These are phyloP conservation scores for Fagus crenata DNA, from an alignment of 306 rosid genomes.

Conservation along the genomic window DNA sequence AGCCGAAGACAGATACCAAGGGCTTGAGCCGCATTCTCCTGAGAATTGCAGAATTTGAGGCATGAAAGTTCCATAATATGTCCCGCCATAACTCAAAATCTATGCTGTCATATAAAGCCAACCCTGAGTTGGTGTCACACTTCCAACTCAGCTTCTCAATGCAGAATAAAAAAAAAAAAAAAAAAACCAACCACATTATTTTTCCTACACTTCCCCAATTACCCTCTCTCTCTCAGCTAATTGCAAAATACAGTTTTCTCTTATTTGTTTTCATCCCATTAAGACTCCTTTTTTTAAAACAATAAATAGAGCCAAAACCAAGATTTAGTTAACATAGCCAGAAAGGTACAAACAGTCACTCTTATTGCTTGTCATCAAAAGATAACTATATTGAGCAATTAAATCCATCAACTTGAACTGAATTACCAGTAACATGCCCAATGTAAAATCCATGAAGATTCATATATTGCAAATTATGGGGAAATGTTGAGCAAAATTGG, in stretches of 20 bases:
- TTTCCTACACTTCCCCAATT: not conserved
- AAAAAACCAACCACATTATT: not conserved
- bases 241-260: not conserved
- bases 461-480: too few species aligned
- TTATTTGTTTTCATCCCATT: not conserved
- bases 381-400: too few species aligned
- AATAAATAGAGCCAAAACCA: too few species aligned
- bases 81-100: not conserved
- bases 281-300: not conserved
- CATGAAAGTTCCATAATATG: not conserved
- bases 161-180: not conserved
- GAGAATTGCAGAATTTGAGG: constrained; percentile 29
- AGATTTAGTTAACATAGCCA: too few species aligned
- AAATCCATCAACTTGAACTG: too few species aligned
- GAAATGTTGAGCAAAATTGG: too few species aligned
- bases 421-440: too few species aligned
- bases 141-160: not conserved
- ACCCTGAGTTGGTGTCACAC: not conserved
- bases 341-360: too few species aligned
- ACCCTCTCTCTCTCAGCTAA: not conserved
- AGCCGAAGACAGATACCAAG: too few species aligned
- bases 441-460: too few species aligned
- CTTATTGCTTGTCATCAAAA: too few species aligned
- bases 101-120: constrained; percentile 1
- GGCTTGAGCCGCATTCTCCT: constrained; percentile 91